These are phyloP conservation scores for Calonectria hongkongensis DNA, from an alignment of 2,329 filamentous ascomycete species.

Conservation along the genomic window DNA sequence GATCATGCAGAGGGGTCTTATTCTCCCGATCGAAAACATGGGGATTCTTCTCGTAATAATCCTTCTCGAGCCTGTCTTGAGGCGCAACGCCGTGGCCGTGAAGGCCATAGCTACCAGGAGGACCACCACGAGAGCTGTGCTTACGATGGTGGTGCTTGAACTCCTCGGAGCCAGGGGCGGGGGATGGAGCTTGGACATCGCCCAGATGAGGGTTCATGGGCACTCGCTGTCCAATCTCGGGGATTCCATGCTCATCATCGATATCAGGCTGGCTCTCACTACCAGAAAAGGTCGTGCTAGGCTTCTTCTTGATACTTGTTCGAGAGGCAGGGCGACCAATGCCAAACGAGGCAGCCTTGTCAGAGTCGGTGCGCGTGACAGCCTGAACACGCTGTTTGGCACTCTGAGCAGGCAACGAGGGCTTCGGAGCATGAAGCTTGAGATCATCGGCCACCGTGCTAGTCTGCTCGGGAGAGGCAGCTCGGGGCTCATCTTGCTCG, in stretches of 20 bases:
- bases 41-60: conserved; percentile 95
- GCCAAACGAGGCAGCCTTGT: conserved; percentile 87
- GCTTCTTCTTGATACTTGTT: conserved; percentile 77
- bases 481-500: conserved; percentile 52
- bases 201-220: conserved; percentile 95
- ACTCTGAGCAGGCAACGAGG: conserved; percentile 86
- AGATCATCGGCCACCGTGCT: conserved; percentile 87
- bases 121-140: conserved; percentile 81
- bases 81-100: conserved; percentile 88
- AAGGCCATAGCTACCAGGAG: conserved; percentile 93
- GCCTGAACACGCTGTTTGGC: conserved; percentile 88
- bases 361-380: conserved; percentile 94
- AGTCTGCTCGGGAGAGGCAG: conserved; percentile 79
- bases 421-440: conserved; percentile 91
- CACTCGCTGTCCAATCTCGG: conserved; percentile 92
- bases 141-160: conserved; percentile 79
- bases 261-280: conserved; percentile 69
- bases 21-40: conserved; percentile 86
- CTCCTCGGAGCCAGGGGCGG: conserved; percentile 72
- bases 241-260: conserved; percentile 90
- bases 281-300: conserved; percentile 74
- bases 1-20: conserved; percentile 72
- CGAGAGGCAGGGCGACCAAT: conserved; percentile 79
- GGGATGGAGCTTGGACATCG: conserved; percentile 96
- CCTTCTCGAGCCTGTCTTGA: conserved; percentile 89